Conservation (phyloP, 306 rosid species). For the Casuarina glauca region DNA sequence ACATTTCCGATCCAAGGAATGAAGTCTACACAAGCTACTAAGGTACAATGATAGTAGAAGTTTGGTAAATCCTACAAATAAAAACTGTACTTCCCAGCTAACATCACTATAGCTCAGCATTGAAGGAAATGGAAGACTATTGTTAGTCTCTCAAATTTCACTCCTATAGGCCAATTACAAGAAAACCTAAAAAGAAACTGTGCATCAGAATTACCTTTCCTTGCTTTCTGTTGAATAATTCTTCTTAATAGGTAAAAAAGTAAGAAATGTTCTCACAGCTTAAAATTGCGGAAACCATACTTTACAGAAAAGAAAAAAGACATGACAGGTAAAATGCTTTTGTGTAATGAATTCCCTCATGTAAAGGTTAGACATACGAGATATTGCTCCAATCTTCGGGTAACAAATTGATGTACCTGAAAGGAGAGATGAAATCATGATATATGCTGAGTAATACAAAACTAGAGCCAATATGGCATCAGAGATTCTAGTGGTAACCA, state of each 20-base stretch:
- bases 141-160: not conserved
- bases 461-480: not conserved
- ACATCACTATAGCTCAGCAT: not conserved
- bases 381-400: conserved; percentile 88
- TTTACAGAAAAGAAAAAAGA: conserved; percentile 1
- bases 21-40: not conserved
- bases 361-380: conserved; percentile 54
- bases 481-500: not conserved
- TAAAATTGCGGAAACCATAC: conserved; percentile 7
- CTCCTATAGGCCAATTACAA: not conserved
- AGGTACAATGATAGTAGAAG: not conserved
- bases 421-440: conserved; percentile 24
- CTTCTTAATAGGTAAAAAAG: not conserved
- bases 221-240: not conserved
- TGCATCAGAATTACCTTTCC: not conserved
- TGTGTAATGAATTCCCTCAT: conserved; percentile 9
- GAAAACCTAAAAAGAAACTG: not conserved
- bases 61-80: not conserved
- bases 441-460: not conserved
- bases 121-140: not conserved
- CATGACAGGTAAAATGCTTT: not conserved
- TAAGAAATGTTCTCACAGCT: not conserved
- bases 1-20: not conserved
- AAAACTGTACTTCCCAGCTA: not conserved
- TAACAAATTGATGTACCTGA: conserved; percentile 80